Evolutionary conservation across 306 rosid genomes (phyloP).

Genomic region (Bauhinia variegata): DNA sequence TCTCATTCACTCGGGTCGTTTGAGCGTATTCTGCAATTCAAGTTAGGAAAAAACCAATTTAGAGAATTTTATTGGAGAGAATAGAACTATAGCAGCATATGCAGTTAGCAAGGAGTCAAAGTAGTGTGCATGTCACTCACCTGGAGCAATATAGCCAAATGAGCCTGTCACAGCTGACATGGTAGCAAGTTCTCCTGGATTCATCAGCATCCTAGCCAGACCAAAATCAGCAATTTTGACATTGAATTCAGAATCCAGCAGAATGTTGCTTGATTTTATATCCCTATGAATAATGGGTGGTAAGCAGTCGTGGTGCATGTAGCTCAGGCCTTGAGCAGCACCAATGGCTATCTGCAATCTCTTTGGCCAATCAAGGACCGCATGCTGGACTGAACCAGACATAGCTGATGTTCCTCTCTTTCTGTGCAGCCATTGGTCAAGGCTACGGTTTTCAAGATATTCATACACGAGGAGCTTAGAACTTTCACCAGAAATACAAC

Average conservation of each 20-base stretch:
- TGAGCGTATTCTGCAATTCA: slow-evolving; percentile 65
- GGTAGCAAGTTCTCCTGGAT: slow-evolving; percentile 72
- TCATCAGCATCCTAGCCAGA: slow-evolving; percentile 66
- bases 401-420: slow-evolving; percentile 36
- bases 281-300: slow-evolving; percentile 79
- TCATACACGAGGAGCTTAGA: slow-evolving; percentile 80
- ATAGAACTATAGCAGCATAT: neutral
- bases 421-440: slow-evolving; percentile 68
- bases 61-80: neutral
- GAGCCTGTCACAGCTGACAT: slow-evolving; percentile 85
- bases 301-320: slow-evolving; percentile 81
- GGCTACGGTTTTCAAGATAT: slow-evolving; percentile 66
- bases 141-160: slow-evolving; percentile 95
- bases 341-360: slow-evolving; percentile 75
- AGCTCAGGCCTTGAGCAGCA: slow-evolving; percentile 74
- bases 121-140: slow-evolving; percentile 36
- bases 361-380: slow-evolving; percentile 62
- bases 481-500: slow-evolving; percentile 60
- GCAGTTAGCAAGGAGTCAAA: neutral
- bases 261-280: slow-evolving; percentile 77
- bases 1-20: slow-evolving; percentile 64
- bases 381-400: slow-evolving; percentile 34
- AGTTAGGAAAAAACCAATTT: neutral
- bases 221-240: slow-evolving; percentile 93
- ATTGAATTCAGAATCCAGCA: slow-evolving; percentile 70